These are phyloP conservation scores for Wickerhamiella australiensis DNA, from an alignment of 805 yeast genomes.

Conservation along the genomic window DNA sequence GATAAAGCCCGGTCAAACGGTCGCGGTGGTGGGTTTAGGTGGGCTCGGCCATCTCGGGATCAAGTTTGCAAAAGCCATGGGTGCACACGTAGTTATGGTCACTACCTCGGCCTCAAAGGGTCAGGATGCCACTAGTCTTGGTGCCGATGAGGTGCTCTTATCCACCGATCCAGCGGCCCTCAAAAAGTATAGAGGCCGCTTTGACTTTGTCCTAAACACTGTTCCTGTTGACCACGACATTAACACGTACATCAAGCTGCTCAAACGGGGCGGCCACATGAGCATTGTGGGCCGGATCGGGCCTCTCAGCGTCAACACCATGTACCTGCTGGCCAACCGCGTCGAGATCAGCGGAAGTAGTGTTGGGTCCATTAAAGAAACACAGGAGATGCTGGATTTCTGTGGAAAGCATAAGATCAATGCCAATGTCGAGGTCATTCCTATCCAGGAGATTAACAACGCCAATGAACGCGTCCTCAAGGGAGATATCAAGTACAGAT, in stretches of 20 bases:
- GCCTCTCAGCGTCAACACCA: conserved; percentile 27
- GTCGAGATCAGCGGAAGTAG: conserved; percentile 34
- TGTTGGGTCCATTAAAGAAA: conserved; percentile 53
- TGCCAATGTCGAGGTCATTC: conserved; percentile 53
- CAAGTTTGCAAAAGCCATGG: conserved; percentile 47
- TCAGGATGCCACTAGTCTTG: conserved; percentile 42
- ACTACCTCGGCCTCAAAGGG: conserved; percentile 41
- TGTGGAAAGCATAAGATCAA: conserved; percentile 47
- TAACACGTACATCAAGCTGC: conserved; percentile 35
- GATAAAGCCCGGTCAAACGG: conserved; percentile 39
- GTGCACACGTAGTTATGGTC: conserved; percentile 48
- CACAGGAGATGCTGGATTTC: conserved; percentile 50
- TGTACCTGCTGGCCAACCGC: conserved; percentile 35
- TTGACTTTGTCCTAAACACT: conserved; percentile 46
- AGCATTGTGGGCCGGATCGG: conserved; percentile 60
- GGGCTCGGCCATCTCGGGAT: conserved; percentile 56
- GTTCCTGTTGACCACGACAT: conserved; percentile 40
- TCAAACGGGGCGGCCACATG: conserved; percentile 49
- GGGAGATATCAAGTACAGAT: conserved; percentile 20
- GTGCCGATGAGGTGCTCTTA: conserved; percentile 46
- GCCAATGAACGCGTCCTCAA: conserved; percentile 17
- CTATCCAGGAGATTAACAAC: conserved; percentile 28
- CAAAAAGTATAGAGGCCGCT: conserved; percentile 24
- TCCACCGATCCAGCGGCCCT: conserved; percentile 35
- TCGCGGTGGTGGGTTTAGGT: conserved; percentile 54